phyloP scores from a whole-genome alignment of 2,329 filamentous ascomycete species.

The Nemania abortiva region DNA sequence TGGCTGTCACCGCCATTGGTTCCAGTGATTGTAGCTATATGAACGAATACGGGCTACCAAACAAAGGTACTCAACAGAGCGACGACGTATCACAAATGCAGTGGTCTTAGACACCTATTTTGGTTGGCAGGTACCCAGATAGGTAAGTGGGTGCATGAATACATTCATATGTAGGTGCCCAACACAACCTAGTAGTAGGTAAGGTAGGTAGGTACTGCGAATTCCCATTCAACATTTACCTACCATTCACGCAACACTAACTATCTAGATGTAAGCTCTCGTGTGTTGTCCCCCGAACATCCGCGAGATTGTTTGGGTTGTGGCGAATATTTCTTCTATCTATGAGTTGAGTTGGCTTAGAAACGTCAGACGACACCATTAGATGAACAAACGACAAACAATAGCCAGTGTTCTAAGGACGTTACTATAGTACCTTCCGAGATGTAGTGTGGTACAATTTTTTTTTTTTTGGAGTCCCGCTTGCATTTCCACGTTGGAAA shows the following conservation, averaged over 20 bases:
- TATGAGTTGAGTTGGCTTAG: not conserved
- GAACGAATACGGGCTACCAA: not conserved
- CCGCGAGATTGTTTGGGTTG: not conserved
- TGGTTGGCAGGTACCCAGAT: not conserved
- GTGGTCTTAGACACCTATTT: not conserved
- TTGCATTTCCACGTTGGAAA: slow-evolving; percentile 27
- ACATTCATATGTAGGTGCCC: not conserved
- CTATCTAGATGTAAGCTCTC: not conserved
- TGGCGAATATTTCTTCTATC: not conserved
- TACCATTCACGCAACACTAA: not conserved
- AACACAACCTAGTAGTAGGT: not conserved
- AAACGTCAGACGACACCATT: slow-evolving; percentile 1
- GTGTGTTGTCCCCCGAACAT: not conserved
- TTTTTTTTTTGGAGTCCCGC: slow-evolving; percentile 14
- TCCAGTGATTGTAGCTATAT: slow-evolving; percentile 19
- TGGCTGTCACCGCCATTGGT: slow-evolving; percentile 7
- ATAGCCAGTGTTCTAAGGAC: not conserved
- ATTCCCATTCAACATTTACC: not conserved
- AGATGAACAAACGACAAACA: not conserved
- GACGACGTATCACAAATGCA: not conserved
- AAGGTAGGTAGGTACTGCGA: too few relatives aligned
- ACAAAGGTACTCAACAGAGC: not conserved
- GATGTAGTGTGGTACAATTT: slow-evolving; percentile 9
- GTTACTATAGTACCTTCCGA: slow-evolving; percentile 8
- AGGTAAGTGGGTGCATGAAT: not conserved